These are phyloP conservation scores for Penicillium sp. DNA, from an alignment of 2,329 filamentous ascomycete genomes.

Conservation along the genomic window DNA sequence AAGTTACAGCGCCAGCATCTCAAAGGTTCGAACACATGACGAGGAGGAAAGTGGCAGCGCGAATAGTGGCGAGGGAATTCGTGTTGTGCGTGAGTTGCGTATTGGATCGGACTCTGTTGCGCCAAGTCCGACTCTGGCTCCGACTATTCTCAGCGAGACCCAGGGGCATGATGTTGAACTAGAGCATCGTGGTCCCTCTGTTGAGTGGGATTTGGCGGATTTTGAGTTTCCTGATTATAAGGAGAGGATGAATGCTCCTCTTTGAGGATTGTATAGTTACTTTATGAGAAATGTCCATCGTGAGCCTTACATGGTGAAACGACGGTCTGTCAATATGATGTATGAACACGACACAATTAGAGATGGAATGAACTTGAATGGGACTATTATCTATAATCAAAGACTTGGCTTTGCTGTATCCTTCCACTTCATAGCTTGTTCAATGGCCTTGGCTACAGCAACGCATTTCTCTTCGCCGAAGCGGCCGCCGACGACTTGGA, in stretches of 20 bases:
- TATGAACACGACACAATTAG: neutral
- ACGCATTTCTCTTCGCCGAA: constrained; percentile 41
- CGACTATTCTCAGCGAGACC: neutral
- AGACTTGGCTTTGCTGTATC: constrained; percentile 12
- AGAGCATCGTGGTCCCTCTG: neutral
- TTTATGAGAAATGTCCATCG: neutral
- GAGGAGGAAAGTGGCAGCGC: constrained; percentile 2
- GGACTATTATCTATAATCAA: neutral
- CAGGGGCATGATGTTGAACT: constrained; percentile 11
- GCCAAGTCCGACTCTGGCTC: neutral
- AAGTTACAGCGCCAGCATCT: constrained; percentile 31
- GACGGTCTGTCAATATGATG: neutral
- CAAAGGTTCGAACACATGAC: constrained; percentile 24
- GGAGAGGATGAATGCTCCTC: constrained; percentile 26
- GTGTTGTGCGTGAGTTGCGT: constrained; percentile 33
- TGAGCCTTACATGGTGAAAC: too few relatives aligned
- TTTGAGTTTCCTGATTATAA: constrained; percentile 31
- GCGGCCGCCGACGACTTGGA: constrained; percentile 39
- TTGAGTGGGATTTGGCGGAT: constrained; percentile 27
- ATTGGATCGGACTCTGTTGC: constrained; percentile 25
- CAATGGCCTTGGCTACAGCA: constrained; percentile 38
- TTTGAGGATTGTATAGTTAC: constrained; percentile 13
- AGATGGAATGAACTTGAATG: neutral
- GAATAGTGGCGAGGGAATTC: constrained; percentile 27
- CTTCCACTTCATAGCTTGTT: constrained; percentile 25